Percentiles rank a stretch among this genome's conserved stretches.
Evolutionary conservation across 768 basidiomycete species (phyloP).

Genomic region (Baorangia bicolor): DNA sequence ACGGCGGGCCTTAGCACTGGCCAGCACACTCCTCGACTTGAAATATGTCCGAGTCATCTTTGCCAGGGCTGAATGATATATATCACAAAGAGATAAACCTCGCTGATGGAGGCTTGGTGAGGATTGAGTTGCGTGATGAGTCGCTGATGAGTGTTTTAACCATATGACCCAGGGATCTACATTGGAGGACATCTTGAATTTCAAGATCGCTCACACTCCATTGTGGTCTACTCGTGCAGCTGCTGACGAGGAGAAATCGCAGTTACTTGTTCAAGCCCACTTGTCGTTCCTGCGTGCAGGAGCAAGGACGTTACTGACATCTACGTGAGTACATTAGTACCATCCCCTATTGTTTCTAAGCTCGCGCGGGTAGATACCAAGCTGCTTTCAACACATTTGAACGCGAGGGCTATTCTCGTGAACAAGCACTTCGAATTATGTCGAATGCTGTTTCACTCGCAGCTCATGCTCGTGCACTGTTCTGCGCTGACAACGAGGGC

Average conservation of each 20-base stretch:
- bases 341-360: background rate
- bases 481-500: constrained; percentile 24
- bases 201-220: constrained; percentile 50
- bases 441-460: constrained; percentile 53
- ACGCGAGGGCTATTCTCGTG: constrained; percentile 45
- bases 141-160: background rate
- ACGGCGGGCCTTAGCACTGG: background rate
- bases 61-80: constrained; percentile 2
- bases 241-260: constrained; percentile 46
- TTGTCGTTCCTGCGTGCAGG: constrained; percentile 63
- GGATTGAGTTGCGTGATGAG: background rate
- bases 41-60: background rate
- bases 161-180: constrained; percentile 53
- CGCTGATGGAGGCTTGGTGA: constrained; percentile 35
- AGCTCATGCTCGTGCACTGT: constrained; percentile 41
- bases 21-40: background rate
- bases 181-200: constrained; percentile 49
- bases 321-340: constrained; percentile 48
- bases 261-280: constrained; percentile 54
- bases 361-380: constrained; percentile 54
- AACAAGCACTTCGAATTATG: constrained; percentile 50
- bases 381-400: constrained; percentile 55
- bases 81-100: constrained; percentile 22
- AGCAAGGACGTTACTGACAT: constrained; percentile 61
- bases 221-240: constrained; percentile 74